Base-by-base conservation (phyloP, 768 basidiomycete genomes). In the Tubosaeta sp. region DNA sequence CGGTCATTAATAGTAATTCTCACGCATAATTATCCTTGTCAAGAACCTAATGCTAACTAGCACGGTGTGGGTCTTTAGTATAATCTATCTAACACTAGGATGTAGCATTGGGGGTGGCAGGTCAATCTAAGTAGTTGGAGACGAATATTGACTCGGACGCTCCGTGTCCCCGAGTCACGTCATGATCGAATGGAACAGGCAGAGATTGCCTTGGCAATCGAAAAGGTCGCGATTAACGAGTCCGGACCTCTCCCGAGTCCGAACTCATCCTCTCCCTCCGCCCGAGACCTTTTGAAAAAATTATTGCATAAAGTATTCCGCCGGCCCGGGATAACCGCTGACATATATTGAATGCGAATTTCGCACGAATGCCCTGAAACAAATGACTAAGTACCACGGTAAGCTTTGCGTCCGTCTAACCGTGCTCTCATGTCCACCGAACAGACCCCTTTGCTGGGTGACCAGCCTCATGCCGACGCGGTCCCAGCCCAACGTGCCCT, bases 371-470 rank as follows among this genome's bases (percentile, higher is more conserved):
- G 11, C 9, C 27, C 43, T 43, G 27, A 17, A 29, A 29, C 27
- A 43, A 29, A 17, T 19, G 19, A 22, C 7, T 6, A 42, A 29
- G 29, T 29, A 29, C 29, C 29, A 22, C 22, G 4, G 6, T 9
- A 29, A 29, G 9, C 29, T 6, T 9, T 29, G 29, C 9, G 29
- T 29, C 29, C 29, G 29, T 29, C 29, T 29, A 6, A 9, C 29
- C 29, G 9, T 27, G 2, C 14, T 29, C 8, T n/a, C 43, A 50
- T 51, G 50, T 17, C 50, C 4, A 56, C 62, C 3, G 71, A 72
- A 59, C 64, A 69, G 35, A 65, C 53, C 6, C 63, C 61, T 25
- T 48, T 71, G 22, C 54, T 71, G 19, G 54, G 22, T 16, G 48
- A 48, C 42, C 53, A 55, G 27, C 41, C 37, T 32, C 52, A 26